Percentiles rank a stretch among this genome's conserved stretches.
Conservation (phyloP, 495 filamentous ascomycete species). For the Talaromyces stipitatus region DNA sequence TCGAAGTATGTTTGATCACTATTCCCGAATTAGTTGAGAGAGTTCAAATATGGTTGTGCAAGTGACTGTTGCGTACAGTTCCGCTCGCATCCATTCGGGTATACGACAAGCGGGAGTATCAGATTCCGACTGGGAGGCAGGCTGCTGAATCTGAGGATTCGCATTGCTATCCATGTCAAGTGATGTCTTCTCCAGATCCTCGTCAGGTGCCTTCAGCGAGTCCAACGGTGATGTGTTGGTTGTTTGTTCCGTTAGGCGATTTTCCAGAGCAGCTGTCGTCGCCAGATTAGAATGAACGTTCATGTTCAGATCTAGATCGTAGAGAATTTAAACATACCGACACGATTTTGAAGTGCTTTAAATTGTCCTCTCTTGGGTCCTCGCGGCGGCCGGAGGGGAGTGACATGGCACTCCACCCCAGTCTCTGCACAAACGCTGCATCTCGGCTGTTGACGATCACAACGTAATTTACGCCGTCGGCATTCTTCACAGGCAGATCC, state of each 20-base stretch:
- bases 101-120: background rate
- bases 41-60: background rate
- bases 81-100: constrained; percentile 28
- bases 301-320: background rate
- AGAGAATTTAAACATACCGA: constrained; percentile 26
- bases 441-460: constrained; percentile 41
- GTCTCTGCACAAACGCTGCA: constrained; percentile 42
- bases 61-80: constrained; percentile 24
- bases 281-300: background rate
- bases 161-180: background rate
- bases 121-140: background rate
- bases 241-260: background rate
- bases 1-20: constrained; percentile 53
- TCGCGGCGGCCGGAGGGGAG: constrained; percentile 33
- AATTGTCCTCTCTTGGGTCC: constrained; percentile 48
- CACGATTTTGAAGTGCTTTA: constrained; percentile 36
- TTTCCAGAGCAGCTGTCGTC: background rate
- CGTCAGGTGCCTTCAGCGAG: background rate
- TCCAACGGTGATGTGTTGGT: background rate
- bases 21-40: background rate
- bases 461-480: constrained; percentile 40
- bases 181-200: background rate
- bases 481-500: constrained; percentile 38
- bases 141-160: background rate
- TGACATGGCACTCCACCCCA: constrained; percentile 39